Conservation (phyloP, 495 filamentous ascomycete genomes). For the Chaetomidium leptoderma region DNA sequence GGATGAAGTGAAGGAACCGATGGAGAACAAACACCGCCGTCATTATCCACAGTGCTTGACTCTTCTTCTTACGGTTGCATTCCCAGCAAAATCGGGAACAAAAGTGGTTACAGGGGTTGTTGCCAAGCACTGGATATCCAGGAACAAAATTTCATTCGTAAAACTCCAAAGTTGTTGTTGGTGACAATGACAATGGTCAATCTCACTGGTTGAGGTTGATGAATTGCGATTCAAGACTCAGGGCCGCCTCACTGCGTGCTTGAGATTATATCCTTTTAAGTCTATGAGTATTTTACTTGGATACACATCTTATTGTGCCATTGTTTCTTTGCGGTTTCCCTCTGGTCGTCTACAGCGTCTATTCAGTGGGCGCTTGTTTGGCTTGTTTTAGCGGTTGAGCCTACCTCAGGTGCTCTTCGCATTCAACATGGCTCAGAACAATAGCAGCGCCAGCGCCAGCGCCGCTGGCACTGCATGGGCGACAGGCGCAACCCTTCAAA, state of each 20-base stretch:
- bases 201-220: conserved; percentile 3
- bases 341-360: background rate
- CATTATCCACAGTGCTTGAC: background rate
- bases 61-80: background rate
- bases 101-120: background rate
- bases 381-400: background rate
- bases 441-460: background rate
- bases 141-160: background rate
- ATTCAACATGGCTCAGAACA: conserved; percentile 1
- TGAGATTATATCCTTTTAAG: background rate
- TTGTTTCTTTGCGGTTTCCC: background rate
- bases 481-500: background rate
- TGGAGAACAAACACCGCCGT: background rate
- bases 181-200: background rate
- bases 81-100: background rate
- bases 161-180: background rate
- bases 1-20: no score
- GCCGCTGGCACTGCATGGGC: background rate
- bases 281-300: background rate
- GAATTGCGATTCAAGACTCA: background rate
- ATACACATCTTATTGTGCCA: background rate
- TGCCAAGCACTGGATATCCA: background rate
- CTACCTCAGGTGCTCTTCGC: no score
- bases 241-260: background rate
- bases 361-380: background rate